Conservation (phyloP, 2,329 filamentous ascomycete genomes). For the Pseudogymnoascus sp. region DNA sequence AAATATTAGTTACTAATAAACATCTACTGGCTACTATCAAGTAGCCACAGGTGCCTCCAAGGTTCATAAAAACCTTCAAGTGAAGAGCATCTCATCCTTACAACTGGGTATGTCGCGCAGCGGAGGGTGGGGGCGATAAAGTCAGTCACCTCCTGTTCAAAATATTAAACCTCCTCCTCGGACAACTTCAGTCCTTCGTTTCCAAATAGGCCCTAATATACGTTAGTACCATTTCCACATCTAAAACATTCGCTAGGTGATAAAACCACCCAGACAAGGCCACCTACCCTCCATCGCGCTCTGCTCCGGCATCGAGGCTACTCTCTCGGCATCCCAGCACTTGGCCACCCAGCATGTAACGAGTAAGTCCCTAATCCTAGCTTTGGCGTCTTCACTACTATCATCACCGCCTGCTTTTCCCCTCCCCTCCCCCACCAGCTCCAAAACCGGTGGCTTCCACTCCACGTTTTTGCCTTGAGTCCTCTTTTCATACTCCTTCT, state of each 20-base stretch:
- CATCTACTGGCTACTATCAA: background rate
- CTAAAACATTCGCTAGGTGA: background rate
- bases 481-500: background rate
- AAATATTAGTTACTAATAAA: background rate
- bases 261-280: background rate
- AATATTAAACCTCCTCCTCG: background rate
- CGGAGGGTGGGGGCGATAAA: background rate
- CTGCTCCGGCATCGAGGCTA: background rate
- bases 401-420: background rate
- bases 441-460: background rate
- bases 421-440: background rate
- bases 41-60: background rate
- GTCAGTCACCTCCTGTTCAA: background rate
- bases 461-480: background rate
- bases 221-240: background rate
- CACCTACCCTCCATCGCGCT: background rate
- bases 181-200: background rate
- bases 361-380: slow-evolving; percentile 3
- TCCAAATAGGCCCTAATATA: background rate
- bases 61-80: background rate
- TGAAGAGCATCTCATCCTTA: background rate
- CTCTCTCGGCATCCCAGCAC: background rate
- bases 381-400: background rate
- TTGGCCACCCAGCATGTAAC: slow-evolving; percentile 7
- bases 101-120: background rate